Base-by-base conservation (phyloP, 352 stramenopile genomes). In the Pythium coloratum region DNA sequence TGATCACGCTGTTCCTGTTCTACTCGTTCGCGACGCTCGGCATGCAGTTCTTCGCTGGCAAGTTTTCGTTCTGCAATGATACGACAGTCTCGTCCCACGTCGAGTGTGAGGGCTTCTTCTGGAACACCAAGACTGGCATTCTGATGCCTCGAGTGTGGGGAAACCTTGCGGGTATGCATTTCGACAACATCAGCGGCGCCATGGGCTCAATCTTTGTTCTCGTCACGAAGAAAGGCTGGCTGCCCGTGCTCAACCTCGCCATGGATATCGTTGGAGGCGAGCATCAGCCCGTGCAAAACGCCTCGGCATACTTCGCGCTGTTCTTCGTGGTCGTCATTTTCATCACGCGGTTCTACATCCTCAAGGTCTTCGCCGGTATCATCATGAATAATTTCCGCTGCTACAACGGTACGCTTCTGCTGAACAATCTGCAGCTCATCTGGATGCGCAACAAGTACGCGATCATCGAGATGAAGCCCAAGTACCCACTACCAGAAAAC, bases 341-440 rank as follows among this genome's bases (percentile, higher is more conserved):
- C 63, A 84, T 89, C 65, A 89, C 80, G 5, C 76, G 83, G 16
- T 93, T 93, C 58, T 93, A 87, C 61, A 73, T 93, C 26, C 70
- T 93, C 7, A 88, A 89, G 64, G 76, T 91, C 0, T 93, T 93
- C 14, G 83, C 84, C 0, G 87, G 83, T 2, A 91, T 95, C 70
- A 86, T 95, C 53, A 90, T 95, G 71, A 95, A 95, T 66, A 95
- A 94, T 62, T 95, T 95, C 28, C 80, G 87, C 0, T 89, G 80
- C 59, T 88, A 91, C 77, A 95, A 91, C 59, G 87, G 87, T 12
- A 95, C 84, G 5, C 62, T 94, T 6, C 54, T 95, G 33, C 74
- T 95, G 2, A 86, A 81, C 6, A 93, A 89, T 50, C 60, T 88
- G 3, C 87, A 95, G 69, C 73, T 95, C 20, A 86, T 94, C 28